These are phyloP conservation scores for Candida albicans DNA, from an alignment of 1,139 yeast genomes.

Conservation along the genomic window DNA sequence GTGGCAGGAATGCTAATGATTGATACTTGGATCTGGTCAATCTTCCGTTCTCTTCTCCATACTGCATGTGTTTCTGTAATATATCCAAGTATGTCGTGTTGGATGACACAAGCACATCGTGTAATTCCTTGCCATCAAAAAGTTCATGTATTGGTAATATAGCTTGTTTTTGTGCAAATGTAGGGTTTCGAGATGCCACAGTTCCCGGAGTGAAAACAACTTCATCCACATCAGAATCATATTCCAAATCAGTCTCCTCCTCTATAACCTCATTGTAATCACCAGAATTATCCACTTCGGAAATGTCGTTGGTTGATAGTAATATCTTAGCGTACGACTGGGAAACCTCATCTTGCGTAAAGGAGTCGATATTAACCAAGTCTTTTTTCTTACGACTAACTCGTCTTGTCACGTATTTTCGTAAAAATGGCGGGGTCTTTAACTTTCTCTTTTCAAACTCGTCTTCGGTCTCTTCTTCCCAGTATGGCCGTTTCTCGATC, in stretches of 20 bases:
- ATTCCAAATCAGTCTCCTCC: constrained; percentile 8
- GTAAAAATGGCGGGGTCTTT: constrained; percentile 28
- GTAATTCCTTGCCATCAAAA: constrained; percentile 30
- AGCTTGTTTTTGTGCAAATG: background rate
- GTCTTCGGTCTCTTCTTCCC: constrained; percentile 20
- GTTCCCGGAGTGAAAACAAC: background rate
- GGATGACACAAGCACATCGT: constrained; percentile 27
- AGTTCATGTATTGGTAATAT: constrained; percentile 26
- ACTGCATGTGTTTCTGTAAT: constrained; percentile 36
- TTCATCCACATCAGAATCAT: constrained; percentile 19
- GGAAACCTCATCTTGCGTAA: constrained; percentile 24
- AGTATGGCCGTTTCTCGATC: background rate
- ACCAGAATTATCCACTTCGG: constrained; percentile 49
- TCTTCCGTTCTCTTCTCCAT: constrained; percentile 18
- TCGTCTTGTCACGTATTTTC: constrained; percentile 21
- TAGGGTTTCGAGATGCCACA: background rate
- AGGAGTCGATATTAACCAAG: constrained; percentile 21
- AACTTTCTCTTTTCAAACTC: constrained; percentile 23
- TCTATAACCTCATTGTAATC: constrained; percentile 32
- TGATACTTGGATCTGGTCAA: constrained; percentile 47
- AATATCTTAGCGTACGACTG: constrained; percentile 19
- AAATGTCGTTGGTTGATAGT: constrained; percentile 29
- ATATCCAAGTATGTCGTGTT: constrained; percentile 20
- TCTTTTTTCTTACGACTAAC: constrained; percentile 3
- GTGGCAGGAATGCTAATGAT: constrained; percentile 3